Base-by-base conservation (phyloP, 2,329 filamentous ascomycete genomes). In the Exophiala oligosperma region DNA sequence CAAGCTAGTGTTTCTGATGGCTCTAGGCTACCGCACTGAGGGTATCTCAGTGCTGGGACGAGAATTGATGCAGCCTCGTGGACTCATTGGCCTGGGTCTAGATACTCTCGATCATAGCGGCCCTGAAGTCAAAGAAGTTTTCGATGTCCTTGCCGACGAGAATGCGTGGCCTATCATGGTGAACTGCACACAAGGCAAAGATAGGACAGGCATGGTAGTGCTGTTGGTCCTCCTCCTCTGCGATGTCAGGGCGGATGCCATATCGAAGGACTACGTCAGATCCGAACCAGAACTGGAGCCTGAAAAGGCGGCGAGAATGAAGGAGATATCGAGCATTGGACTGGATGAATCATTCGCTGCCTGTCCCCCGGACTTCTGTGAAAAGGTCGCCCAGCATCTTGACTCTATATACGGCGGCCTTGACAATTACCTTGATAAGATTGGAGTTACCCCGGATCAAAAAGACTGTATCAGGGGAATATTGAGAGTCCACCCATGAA, bases 171-270 rank as follows among this genome's bases (percentile, higher is more conserved):
- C 91, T 0, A 73, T 86, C 1, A 70, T 96, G 6, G 76, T 94
- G 2, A 91, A 96, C 72, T 96, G 92, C 72, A 94, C 91, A 0
- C 91, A 95, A 68, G 92, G 92, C 57, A 96, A 96, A 71, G 92
- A 96, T 69, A 83, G 92, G 1, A 92, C 85, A 1, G 92, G 92
- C 0, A 76, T 96, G 11, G 78, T 90, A 9, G 78, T 91, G 4
- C 77, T 88, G 41, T 76, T 96, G 3, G 73, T 88, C 0, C 75
- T 95, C 21, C 78, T 93, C 67, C 75, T 89, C 9, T 77, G 89
- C 2, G 74, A 73, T 6, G 73, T 68, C 14, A 70, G 64, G n/a
- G 43, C 61, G 4, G 54, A 62, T 40, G 87, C 84, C 1, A 85
- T 95, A 43, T 77, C 84, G 54, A 69, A 86, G 62, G 92, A 96